Evolutionary conservation across 352 stramenopile species (phyloP).

Genomic region (Thalassiosira delicatula): DNA sequence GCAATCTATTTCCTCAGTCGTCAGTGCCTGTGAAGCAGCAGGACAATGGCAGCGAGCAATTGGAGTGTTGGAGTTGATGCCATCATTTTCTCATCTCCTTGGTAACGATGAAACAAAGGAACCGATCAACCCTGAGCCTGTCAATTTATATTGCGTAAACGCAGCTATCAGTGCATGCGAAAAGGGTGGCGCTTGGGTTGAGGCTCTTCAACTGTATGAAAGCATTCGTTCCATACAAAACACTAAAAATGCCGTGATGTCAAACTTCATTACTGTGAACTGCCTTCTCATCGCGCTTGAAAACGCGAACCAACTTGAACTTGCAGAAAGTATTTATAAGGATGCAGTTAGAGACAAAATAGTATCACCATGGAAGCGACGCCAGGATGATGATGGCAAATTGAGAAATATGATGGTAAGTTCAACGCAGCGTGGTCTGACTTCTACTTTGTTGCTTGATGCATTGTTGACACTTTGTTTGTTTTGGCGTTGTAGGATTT

Average conservation of each 20-base stretch:
- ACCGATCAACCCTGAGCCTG: constrained; percentile 9
- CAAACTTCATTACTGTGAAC: constrained; percentile 76
- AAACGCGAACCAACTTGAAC: constrained; percentile 71
- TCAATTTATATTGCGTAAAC: constrained; percentile 81
- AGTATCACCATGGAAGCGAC: constrained; percentile 65
- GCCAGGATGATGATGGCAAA: constrained; percentile 46
- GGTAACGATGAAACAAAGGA: constrained; percentile 36
- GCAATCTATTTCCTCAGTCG: constrained; percentile 71
- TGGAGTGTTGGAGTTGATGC: constrained; percentile 68
- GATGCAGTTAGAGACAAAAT: constrained; percentile 64
- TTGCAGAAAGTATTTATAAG: constrained; percentile 71
- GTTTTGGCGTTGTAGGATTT: too few species aligned
- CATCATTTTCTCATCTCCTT: constrained; percentile 44
- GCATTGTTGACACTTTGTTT: too few species aligned
- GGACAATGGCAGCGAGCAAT: constrained; percentile 81
- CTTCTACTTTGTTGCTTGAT: too few species aligned
- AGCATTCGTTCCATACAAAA: constrained; percentile 54
- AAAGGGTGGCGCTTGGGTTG: constrained; percentile 80
- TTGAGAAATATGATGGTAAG: constrained; percentile 61
- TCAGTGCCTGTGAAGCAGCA: constrained; percentile 74
- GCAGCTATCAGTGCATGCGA: constrained; percentile 75
- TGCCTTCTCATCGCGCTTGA: constrained; percentile 75
- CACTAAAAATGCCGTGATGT: constrained; percentile 40
- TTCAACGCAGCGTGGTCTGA: too few species aligned
- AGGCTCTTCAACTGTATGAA: constrained; percentile 78